Base-by-base conservation (phyloP, 2,329 filamentous ascomycete genomes). In the Dichotomopilus funicola region DNA sequence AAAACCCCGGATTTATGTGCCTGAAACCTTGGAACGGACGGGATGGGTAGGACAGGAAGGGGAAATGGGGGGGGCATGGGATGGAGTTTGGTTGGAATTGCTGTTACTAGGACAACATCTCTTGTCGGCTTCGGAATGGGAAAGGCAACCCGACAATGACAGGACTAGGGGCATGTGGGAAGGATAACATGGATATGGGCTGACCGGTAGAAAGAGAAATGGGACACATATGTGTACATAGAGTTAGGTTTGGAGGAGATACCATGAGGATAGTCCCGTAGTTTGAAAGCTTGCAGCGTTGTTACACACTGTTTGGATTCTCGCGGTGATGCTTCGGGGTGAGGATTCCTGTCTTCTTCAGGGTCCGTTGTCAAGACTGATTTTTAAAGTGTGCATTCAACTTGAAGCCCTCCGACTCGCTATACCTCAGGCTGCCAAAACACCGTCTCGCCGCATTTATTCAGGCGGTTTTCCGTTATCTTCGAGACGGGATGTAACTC, bases 51-150 rank as follows among this genome's bases (percentile, higher is more conserved):
- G 27, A 35, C 31, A n/a, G 13, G 33, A 49, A 11, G 37, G 33
- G 12, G 34, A 36, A 37, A 41, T 11, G 37, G 13, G 31, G 13
- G 44, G 35, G 37, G 4, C n/a, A 42, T 46, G 6, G 37, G 38
- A 12, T 5, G 54, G 54, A 48, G 49, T 51, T 35, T 55, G 49
- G 45, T 42, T 44, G 48, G 43, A 49, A 35, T 54, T 52, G 34
- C 33, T 43, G 37, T 36, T 40, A n/a, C 6, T n/a, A 4, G 40
- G 1, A 27, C 19, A 27, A 27, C 19, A 27, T 27, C 19, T 27
- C 19, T 27, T 27, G 2, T 33, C 12, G 12, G 10, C 44, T 37
- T 35, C 19, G 33, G 38, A 37, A 12, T 52, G 7, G 33, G 49
- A 44, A 34, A 11, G 34, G 49, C 19, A 6, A 12, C 40, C 5